Base-by-base conservation (phyloP, 495 filamentous ascomycete genomes). In the Aspergillus avenaceus region DNA sequence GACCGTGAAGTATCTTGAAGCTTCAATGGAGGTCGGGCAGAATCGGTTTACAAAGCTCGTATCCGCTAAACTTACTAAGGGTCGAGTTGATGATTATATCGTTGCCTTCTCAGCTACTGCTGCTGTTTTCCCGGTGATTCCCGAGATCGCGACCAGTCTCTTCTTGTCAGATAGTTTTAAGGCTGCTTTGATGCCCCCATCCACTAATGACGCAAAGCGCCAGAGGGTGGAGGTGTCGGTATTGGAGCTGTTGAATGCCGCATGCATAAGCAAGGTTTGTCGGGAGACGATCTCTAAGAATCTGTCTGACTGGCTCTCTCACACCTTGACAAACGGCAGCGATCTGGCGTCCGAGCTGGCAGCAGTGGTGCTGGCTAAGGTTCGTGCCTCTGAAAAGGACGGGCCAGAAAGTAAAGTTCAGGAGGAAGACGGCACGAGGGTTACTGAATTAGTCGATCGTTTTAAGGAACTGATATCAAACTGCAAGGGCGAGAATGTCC, bases 91-190 rank as follows among this genome's bases (percentile, higher is more conserved):
- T 49, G 79, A 84, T 50, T 58, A 86, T 13, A 76, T 85, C 41
- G 61, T 91, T 24, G 91, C 89, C 13, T 97, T 95, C 66, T 97
- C 92, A 41, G 91, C 89, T 16, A 88, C 89, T 3, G 81, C 90
- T 4, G 81, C 84, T 5, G 78, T 97, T 25, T 98, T 98, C 64
- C 91, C 92, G 1, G 75, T 98, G 45, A 82, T 84, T 1, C 84
- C 89, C 12, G 72, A 83, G 32, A 75, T 84, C 24, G 85, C 83
- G 2, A 77, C 86, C 4, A 71, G 77, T 45, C 73, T 97, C 28
- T 96, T 97, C 61, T 78, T 96, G 45, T 90, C 81, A 14, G 87
- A 92, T 37, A 87, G 85, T 2, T 97, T 97, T 59, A 74, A 93
- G 42, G 64, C 74, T 25, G 78, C 77, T 28, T 73, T 96, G 19